Evolutionary conservation across 2,329 filamentous ascomycete genomes (phyloP).

Genomic region (Clarireedia hainanense): DNA sequence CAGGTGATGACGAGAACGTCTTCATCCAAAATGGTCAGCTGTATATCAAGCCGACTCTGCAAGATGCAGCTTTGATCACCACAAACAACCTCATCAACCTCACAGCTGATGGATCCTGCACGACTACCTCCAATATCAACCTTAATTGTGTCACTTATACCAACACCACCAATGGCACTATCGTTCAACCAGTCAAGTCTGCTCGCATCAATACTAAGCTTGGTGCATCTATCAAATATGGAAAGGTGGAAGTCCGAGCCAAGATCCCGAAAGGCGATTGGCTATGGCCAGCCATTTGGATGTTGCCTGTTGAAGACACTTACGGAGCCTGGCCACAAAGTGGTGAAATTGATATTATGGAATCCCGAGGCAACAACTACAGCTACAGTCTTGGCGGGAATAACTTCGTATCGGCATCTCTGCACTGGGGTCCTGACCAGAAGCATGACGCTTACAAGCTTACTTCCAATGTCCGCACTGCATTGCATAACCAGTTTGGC

Average conservation of each 20-base stretch:
- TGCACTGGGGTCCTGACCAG: constrained; percentile 73
- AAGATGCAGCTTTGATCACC: constrained; percentile 58
- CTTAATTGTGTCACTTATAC: constrained; percentile 61
- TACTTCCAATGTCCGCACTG: constrained; percentile 69
- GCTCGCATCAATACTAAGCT: constrained; percentile 70
- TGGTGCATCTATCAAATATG: constrained; percentile 69
- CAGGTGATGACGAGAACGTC: constrained; percentile 62
- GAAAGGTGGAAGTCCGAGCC: constrained; percentile 71
- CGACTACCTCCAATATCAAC: constrained; percentile 45
- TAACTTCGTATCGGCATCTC: constrained; percentile 68
- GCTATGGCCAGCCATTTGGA: constrained; percentile 91
- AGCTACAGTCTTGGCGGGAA: constrained; percentile 70
- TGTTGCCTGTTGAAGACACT: constrained; percentile 65
- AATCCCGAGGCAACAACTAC: constrained; percentile 77
- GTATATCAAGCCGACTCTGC: constrained; percentile 69
- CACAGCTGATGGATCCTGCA: constrained; percentile 54
- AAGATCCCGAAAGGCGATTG: constrained; percentile 72
- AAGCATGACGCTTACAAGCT: constrained; percentile 74
- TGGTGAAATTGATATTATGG: constrained; percentile 77
- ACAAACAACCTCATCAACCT: constrained; percentile 63
- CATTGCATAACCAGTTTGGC: constrained; percentile 68
- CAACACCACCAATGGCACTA: constrained; percentile 69
- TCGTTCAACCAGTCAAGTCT: constrained; percentile 71
- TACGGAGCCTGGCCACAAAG: constrained; percentile 75
- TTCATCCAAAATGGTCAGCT: constrained; percentile 63